Evolutionary conservation across 495 filamentous ascomycete genomes (phyloP), one percentile per base, ranked within the genome.

Genomic region (Neurospora terricola): DNA sequence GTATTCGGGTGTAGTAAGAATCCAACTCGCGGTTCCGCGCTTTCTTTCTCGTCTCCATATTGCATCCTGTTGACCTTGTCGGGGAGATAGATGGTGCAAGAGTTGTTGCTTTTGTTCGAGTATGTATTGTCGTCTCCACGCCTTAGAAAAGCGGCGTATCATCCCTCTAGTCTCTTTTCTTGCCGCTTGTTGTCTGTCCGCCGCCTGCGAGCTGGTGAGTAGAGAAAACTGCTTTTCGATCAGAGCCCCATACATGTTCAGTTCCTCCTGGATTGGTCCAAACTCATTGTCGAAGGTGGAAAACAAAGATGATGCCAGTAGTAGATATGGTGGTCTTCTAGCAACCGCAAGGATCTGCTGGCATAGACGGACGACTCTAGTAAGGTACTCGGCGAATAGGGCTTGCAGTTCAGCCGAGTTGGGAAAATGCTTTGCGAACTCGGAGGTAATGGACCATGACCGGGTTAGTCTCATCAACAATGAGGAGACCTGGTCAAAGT

Each of bases 31-130:
- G 69, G 16, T 73, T 18, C 72, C 72, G 2, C 54, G 70, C 5
- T 71, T 73, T 0, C 72, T 36, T 43, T 73, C 72, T 1, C 72
- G 5, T n/a, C 72, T 70, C 68, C 40, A 73, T 42, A 71, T 54
- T 3, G 2, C 2, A 0, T 71, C 38, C 2, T 12, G 1, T 23
- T 70, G 38, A 23, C 0, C 0, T 9, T 73, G 72, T 6, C 18
- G 18, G 1, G 72, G 72, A 12, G 72, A 70, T 2, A 73, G 3
- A 0, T 0, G 30, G 10, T 45, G 6, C 43, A 73, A 66, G 0
- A 71, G 0, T 2, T 27, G 3, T 39, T 71, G 39, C 4, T 38
- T n/a, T 27, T 59, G 39, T 0, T 71, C 72, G 1, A 54, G 8
- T 40, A 1, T 2, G 5, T n/a, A 2, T 40, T 62, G 59, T 0